phyloP scores from a whole-genome alignment of 306 rosid genomes.

The Arachis hypogaea region DNA sequence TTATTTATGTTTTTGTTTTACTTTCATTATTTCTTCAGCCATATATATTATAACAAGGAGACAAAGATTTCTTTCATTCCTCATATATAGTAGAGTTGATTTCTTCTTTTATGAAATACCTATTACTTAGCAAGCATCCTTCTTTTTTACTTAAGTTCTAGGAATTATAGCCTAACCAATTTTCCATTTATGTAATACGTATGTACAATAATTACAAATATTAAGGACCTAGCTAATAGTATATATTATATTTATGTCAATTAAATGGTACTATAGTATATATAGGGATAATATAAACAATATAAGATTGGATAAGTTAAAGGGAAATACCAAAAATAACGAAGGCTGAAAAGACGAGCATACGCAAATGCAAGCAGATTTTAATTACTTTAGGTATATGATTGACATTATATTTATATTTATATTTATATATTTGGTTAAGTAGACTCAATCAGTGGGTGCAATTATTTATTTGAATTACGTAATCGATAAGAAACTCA shows the following conservation, averaged over 20 bases:
- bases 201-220: neutral
- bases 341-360: neutral
- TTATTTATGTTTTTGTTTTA: neutral
- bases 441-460: neutral
- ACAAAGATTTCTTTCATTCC: neutral
- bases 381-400: neutral
- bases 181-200: neutral
- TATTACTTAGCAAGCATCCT: no score
- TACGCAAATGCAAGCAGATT: neutral
- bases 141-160: no score
- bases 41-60: neutral
- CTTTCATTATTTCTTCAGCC: neutral
- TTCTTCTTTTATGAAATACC: neutral
- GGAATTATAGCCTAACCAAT: neutral
- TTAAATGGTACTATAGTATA: neutral
- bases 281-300: neutral
- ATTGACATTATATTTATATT: neutral
- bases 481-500: constrained; percentile 14
- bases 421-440: neutral
- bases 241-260: neutral
- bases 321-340: neutral
- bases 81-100: neutral
- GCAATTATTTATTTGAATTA: neutral
- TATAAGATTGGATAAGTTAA: neutral
- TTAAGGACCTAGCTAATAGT: neutral